Conservation (phyloP, 2,329 filamentous ascomycete species). For the Alternaria alternata region DNA sequence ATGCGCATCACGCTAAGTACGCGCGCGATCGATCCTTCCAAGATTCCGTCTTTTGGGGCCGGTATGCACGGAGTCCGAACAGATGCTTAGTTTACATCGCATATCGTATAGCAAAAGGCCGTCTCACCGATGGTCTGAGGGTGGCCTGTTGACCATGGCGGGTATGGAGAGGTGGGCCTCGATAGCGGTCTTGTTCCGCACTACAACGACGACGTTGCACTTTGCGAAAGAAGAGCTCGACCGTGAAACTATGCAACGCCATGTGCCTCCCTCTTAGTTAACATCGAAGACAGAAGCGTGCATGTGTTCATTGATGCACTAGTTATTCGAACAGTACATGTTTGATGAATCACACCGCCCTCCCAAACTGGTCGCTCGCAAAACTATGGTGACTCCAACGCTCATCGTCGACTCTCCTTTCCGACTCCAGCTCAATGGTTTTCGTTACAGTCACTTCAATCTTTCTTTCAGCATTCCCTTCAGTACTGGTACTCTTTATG, state of each 20-base stretch:
- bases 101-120: background rate
- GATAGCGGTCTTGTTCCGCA: background rate
- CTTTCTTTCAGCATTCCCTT: background rate
- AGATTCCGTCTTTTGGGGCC: conserved; percentile 8
- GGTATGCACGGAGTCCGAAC: conserved; percentile 7
- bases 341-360: background rate
- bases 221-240: background rate
- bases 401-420: conserved; percentile 1
- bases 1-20: conserved; percentile 25
- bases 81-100: background rate
- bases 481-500: conserved; percentile 2
- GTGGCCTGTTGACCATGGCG: background rate
- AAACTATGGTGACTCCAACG: background rate
- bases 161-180: background rate
- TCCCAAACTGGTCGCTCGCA: background rate
- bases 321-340: background rate
- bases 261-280: background rate
- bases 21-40: conserved; percentile 7
- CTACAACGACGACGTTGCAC: background rate
- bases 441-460: conserved; percentile 16
- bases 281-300: background rate
- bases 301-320: background rate
- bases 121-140: background rate
- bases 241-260: background rate
- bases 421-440: conserved; percentile 17